Evolutionary conservation across 768 basidiomycete genomes (phyloP), one percentile per base, ranked within the genome.

Genomic region (Trametes villosa): DNA sequence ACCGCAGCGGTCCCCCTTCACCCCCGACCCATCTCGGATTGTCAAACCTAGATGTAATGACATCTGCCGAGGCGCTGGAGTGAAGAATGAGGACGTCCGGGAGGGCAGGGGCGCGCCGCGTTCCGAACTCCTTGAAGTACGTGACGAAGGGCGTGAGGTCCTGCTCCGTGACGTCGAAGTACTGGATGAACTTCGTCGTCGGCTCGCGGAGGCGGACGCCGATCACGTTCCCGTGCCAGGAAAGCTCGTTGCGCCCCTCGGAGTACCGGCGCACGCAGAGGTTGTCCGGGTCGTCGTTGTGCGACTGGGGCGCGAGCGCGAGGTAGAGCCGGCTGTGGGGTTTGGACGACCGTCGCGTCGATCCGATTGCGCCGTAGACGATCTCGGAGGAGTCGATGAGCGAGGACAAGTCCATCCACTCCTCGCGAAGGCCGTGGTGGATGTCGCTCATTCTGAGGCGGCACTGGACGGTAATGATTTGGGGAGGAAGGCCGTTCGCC

Each of bases 121-220:
- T 30, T 5, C 46, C 55, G 26, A 44, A 54, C 20, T 42, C 41
- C 41, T 44, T n/a, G 46, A 49, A 49, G 38, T 48, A 49, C 13
- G 48, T 33, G 48, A 42, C 40, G 29, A 58, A 44, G 8, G 45
- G 29, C 15, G 57, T 13, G 15, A 58, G 13, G 48, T 59, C 58
- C 8, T 38, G 20, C 20, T 53, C 31, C 6, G 50, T 59, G n/a
- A 53, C 51, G 12, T 59, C 44, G n/a, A 59, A 34, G 41, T 59
- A 52, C 27, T 59, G 50, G 44, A 59, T 36, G 33, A 22, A 53
- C 33, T 53, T 52, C 41, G 41, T 53, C 4, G 51, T 46, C 6
- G 51, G 58, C 30, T 59, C 58, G 34, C 50, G 31, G 30, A 42
- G 33, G 24, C 58, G 50, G 34, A 53, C 29, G 2, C 58, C 58